Evolutionary conservation across 2,329 filamentous ascomycete species (phyloP), one percentile per base, ranked within the genome.

Genomic region (Phyllosticta citriasiana): DNA sequence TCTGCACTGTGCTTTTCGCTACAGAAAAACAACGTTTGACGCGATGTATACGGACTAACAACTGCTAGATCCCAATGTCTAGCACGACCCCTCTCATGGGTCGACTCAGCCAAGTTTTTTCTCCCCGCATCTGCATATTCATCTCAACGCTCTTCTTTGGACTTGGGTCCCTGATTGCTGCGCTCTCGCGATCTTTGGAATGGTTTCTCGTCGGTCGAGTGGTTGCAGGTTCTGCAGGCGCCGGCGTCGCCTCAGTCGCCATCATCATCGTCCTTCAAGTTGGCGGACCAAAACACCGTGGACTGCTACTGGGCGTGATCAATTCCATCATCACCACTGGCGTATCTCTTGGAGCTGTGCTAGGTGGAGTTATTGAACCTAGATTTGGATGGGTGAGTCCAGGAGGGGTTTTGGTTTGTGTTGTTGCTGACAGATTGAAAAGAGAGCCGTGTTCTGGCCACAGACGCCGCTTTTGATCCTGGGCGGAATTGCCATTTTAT

Each of bases 251-350:
- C 75, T 87, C 87, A 0, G 81, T 92, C 6, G 82, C 86, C 1
- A 84, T 90, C 55, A 89, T 95, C 55, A 78, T 93, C 24, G 84
- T 89, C 0, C 80, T 94, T n/a, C 87, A 93, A 69, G 76, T 94
- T 64, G 82, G 86, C 0, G 84, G 81, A 24, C 82, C 84, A 63
- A 84, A 84, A 64, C 79, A 83, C 4, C 80, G 90, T 62, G 91
- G 90, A 0, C 65, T 94, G 22, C 88, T 85, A 61, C 83, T 95
- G 63, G 90, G 89, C 0, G 72, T 90, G 51, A 79, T 89, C 22
- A 94, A 93, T 67, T 81, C 86, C 0, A 84, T 85, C 0, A 88
- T 88, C 69, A 92, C 88, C 0, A 76, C 83, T 12, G 89, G 88
- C 2, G 80, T 92, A 4, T 85, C 87, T 0, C 79, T 88, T 1